Evolutionary conservation across 2,329 filamentous ascomycete genomes (phyloP).

Genomic region (Hansfordia pulvinata): DNA sequence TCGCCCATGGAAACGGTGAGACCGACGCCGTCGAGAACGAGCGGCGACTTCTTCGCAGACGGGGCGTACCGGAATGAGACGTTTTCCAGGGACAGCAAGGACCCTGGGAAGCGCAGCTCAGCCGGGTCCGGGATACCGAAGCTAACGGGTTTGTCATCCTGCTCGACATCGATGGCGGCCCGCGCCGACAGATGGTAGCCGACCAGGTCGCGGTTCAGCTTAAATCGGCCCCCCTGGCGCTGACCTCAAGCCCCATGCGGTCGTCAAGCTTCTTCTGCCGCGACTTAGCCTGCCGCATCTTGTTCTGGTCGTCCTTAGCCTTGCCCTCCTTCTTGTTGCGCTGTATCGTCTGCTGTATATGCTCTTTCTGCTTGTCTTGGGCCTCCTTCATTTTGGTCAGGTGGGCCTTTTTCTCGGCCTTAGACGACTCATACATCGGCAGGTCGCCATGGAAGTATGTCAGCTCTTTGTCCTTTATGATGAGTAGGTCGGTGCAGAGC

Average conservation of each 20-base stretch:
- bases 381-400: constrained; percentile 68
- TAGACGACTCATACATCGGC: constrained; percentile 54
- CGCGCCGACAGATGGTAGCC: constrained; percentile 47
- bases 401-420: constrained; percentile 53
- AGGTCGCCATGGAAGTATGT: constrained; percentile 66
- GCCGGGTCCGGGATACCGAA: constrained; percentile 48
- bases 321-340: constrained; percentile 64
- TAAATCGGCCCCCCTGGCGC: constrained; percentile 63
- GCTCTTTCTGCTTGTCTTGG: constrained; percentile 66
- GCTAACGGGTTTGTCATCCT: constrained; percentile 42
- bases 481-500: constrained; percentile 62
- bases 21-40: constrained; percentile 47
- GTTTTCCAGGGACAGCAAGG: constrained; percentile 59
- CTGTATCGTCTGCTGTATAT: constrained; percentile 66
- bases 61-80: constrained; percentile 54
- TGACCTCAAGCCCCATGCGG: constrained; percentile 64
- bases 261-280: constrained; percentile 77
- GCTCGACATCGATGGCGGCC: constrained; percentile 58
- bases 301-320: constrained; percentile 70
- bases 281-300: constrained; percentile 72
- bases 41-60: constrained; percentile 10
- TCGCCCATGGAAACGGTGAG: constrained; percentile 62
- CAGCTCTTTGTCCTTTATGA: constrained; percentile 59
- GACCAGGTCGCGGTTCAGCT: constrained; percentile 59
- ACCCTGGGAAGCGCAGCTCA: constrained; percentile 61